Evolutionary conservation across 768 basidiomycete genomes (phyloP).

Genomic region (Leccinum incarnatum): DNA sequence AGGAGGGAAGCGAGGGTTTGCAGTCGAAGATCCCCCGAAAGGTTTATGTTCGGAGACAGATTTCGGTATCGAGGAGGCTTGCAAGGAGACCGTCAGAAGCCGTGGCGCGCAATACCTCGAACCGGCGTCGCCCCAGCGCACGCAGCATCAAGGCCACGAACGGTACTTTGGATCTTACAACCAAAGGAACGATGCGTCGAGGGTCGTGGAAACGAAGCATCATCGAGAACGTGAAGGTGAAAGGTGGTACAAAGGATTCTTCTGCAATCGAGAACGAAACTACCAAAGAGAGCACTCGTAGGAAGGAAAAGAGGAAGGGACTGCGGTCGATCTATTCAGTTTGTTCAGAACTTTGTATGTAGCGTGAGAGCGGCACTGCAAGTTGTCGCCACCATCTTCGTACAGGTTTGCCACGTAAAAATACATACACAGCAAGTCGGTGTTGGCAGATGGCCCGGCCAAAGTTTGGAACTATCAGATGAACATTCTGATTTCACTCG

Average conservation of each 20-base stretch:
- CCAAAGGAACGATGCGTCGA: constrained; percentile 25
- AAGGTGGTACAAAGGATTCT: constrained; percentile 6
- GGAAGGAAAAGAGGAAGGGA: constrained; percentile 25
- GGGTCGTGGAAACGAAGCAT: constrained; percentile 28
- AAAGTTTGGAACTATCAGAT: not conserved
- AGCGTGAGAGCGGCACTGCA: too few species aligned
- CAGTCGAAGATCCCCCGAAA: constrained; percentile 25
- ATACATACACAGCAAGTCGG: not conserved
- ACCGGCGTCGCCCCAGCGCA: constrained; percentile 13
- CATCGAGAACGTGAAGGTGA: constrained; percentile 17
- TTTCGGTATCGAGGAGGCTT: constrained; percentile 13
- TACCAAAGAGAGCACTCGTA: constrained; percentile 3
- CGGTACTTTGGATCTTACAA: not conserved
- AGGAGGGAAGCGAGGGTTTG: not conserved
- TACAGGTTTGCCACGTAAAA: too few species aligned
- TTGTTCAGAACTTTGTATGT: constrained; percentile 18
- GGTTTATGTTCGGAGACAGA: constrained; percentile 12
- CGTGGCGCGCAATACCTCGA: constrained; percentile 11
- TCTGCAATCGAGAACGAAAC: constrained; percentile 15
- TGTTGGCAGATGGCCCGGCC: too few species aligned
- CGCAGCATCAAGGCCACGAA: constrained; percentile 15
- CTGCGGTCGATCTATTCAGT: constrained; percentile 31
- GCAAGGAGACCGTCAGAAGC: not conserved
- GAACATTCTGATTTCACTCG: too few species aligned
- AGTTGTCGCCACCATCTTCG: too few species aligned